Evolutionary conservation across 805 yeast genomes (phyloP), one percentile per base, ranked within the genome.

Genomic region (Candida easanensis): DNA sequence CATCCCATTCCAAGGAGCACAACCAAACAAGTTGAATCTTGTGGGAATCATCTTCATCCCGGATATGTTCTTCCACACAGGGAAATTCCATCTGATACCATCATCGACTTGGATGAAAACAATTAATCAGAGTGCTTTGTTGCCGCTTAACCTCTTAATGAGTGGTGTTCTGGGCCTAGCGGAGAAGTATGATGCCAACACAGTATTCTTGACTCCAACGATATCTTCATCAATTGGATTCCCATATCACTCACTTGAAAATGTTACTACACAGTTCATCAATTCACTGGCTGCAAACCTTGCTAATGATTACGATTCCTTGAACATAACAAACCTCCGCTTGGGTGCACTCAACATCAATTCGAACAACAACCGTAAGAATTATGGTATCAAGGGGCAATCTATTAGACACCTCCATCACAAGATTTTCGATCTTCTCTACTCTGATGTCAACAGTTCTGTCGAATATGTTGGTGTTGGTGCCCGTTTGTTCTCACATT

Each of bases 11-110:
- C 68, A 73, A 8, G 80, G 80, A 6, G 82, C 82, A 0, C 63
- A 66, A 14, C 72, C 83, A 11, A 84, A 79, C 52, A 66, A 60
- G 33, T 73, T 84, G 49, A 65, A 69, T 38, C 70, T 88, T 17
- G 73, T 74, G n/a, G 87, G 86, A 2, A 80, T 84, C 15, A 62
- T 88, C 8, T 69, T 86, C 33, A 66, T 87, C 3, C 95, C 96
- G 0, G 85, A 79, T 52, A 70, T 82, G 44, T 77, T 71, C 53
- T 82, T 77, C 62, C 85, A 87, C 4, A 62, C 78, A 3, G 89
- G 88, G 0, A 87, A 88, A 0, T 66, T 82, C 17, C 88, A 83
- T 51, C 68, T 75, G 36, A 63, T 79, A n/a, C 54, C 74, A 10
- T 58, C 70, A 13, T 62, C 66, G 11, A 69, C 75, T n/a, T 79